Evolutionary conservation across 164 flowering plant genomes (phyloP), one percentile per base, ranked within the genome.

Genomic region (Paratinospora sagittata): DNA sequence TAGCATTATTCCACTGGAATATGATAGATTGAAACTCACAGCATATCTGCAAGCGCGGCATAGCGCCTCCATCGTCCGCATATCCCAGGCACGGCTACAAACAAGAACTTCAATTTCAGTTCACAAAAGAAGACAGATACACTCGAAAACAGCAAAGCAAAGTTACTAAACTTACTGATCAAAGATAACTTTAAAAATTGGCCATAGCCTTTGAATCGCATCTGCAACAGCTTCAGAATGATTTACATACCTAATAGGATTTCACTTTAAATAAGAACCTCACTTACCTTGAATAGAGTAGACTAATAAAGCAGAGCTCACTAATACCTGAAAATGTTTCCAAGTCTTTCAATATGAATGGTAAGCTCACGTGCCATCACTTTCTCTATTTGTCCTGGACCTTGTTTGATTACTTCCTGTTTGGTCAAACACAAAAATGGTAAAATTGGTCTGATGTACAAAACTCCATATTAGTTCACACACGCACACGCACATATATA

Each of bases 11-110:
- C n/a, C n/a, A n/a, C n/a, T n/a, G n/a, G n/a, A n/a, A n/a, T n/a
- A n/a, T n/a, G n/a, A n/a, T n/a, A n/a, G n/a, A n/a, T n/a, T n/a
- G n/a, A n/a, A 76, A 85, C 99, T 89, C 81, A 96, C 99, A 77
- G 98, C 96, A 83, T 89, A 89, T 87, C 93, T 96, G 81, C 98
- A 96, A 63, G 99, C 99, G 67, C 97, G 89, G 81, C 99, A 96
- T 70, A 93, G 87, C 74, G 99, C 85, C 74, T 96, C 99, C 99
- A 96, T 96, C 21, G 97, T 90, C 58, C 96, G 84, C 93, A 90
- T 89, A 78, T 96, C 98, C 98, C 97, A 91, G 74, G 98, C 93
- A 80, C 97, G 93, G 67, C 99, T 96, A 80, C 70, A 77, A 72
- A 80, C 30, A 80, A 68, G 27, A 71, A 70, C 8, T 66, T 39